Percentiles rank a stretch among this genome's conserved stretches.
Conservation (phyloP, 2,329 filamentous ascomycete species). For the Tolypocladium tundrense region DNA sequence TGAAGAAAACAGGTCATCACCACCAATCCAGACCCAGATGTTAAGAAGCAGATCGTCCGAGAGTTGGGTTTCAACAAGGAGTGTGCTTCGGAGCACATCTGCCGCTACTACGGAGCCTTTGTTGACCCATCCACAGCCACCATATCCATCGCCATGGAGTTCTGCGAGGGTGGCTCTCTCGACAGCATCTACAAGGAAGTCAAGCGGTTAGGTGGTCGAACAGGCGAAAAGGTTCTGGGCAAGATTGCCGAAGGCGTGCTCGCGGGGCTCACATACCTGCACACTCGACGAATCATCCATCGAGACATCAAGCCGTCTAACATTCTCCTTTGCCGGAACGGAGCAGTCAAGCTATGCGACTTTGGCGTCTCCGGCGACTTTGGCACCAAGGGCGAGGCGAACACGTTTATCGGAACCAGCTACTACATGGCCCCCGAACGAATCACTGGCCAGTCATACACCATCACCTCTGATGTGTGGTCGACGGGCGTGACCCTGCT, state of each 20-base stretch:
- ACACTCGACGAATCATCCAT: conserved; percentile 94
- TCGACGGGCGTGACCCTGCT: conserved; percentile 91
- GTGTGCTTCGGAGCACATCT: conserved; percentile 92
- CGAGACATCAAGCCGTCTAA: conserved; percentile 98
- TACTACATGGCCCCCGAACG: conserved; percentile 99
- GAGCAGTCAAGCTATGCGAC: conserved; percentile 95
- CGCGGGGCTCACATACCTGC: conserved; percentile 86
- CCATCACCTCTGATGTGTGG: conserved; percentile 98
- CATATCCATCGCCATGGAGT: conserved; percentile 98
- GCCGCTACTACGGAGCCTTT: conserved; percentile 94
- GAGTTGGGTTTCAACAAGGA: conserved; percentile 97
- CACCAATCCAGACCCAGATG: conserved; percentile 92
- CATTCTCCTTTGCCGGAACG: conserved; percentile 83
- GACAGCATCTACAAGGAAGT: conserved; percentile 98
- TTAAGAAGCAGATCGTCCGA: conserved; percentile 96
- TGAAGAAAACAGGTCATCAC: conserved; percentile 68
- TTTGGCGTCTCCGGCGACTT: conserved; percentile 98
- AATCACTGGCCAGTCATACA: conserved; percentile 95
- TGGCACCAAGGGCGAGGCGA: conserved; percentile 95
- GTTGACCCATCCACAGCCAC: conserved; percentile 92
- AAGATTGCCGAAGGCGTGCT: conserved; percentile 95
- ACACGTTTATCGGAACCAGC: conserved; percentile 96
- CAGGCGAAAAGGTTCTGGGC: conserved; percentile 92
- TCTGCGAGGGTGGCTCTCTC: conserved; percentile 90
- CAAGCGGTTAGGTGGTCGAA: conserved; percentile 86